Conservation (phyloP, 78 protist species). For the Cyanophora paradoxa region DNA sequence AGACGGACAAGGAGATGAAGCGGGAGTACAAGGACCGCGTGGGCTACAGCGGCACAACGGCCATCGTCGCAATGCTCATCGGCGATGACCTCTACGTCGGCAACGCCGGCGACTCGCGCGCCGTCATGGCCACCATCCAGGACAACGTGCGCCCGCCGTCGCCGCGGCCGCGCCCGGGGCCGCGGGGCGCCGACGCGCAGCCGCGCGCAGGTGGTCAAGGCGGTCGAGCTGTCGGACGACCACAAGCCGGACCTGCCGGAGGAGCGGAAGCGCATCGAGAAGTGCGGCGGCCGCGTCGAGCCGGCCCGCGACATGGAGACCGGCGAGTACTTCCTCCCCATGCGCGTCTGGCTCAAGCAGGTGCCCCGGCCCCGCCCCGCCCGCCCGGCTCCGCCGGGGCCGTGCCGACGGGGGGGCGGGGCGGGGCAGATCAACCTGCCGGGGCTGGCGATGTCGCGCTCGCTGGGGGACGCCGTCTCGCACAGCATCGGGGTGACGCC, state of each 20-base stretch:
- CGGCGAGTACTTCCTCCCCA: background rate
- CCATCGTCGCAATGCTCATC: conserved; percentile 8
- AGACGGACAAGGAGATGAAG: too few species aligned
- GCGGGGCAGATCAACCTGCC: too few species aligned
- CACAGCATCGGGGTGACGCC: background rate
- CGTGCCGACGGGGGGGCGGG: background rate
- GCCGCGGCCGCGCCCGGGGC: background rate
- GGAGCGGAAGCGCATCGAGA: conserved; percentile 6
- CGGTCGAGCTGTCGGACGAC: background rate
- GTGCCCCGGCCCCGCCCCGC: background rate
- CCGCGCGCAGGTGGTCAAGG: background rate
- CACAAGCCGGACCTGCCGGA: conserved; percentile 6
- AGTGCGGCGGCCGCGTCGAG: conserved; percentile 3
- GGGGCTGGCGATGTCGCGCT: background rate
- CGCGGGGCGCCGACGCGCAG: background rate
- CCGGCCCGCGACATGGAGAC: background rate
- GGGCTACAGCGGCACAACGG: conserved; percentile 23
- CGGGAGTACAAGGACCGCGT: too few species aligned
- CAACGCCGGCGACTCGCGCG: conserved; percentile 22
- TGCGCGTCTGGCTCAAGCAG: background rate
- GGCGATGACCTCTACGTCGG: background rate
- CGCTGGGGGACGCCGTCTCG: background rate
- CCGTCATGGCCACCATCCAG: background rate
- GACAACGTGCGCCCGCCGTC: background rate
- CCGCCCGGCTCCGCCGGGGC: background rate